Percentiles rank a stretch among this genome's conserved stretches.
phyloP scores from a whole-genome alignment of 2,329 filamentous ascomycete genomes.

The Cytospora mali region DNA sequence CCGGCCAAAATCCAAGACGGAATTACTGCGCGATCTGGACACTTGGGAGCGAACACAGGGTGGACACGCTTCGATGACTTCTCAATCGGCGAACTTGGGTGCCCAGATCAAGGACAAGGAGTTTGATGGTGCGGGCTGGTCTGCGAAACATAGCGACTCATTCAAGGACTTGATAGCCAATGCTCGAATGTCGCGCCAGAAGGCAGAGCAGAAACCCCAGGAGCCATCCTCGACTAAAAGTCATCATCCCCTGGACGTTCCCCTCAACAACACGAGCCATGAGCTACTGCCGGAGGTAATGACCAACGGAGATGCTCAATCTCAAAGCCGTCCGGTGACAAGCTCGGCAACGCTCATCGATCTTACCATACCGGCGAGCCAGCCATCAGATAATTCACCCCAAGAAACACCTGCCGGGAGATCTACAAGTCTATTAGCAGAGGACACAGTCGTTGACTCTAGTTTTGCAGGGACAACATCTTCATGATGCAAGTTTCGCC shows the following conservation, averaged over 20 bases:
- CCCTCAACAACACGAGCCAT: background rate
- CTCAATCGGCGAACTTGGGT: constrained; percentile 41
- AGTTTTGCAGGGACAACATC: background rate
- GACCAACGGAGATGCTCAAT: background rate
- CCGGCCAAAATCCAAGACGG: constrained; percentile 67
- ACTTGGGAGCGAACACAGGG: constrained; percentile 86
- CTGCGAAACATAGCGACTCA: constrained; percentile 68
- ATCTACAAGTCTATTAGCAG: background rate
- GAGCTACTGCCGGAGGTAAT: background rate
- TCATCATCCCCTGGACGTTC: background rate
- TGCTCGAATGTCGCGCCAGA: constrained; percentile 58
- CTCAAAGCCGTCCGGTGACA: background rate
- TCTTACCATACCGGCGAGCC: constrained; percentile 3
- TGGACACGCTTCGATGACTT: constrained; percentile 50
- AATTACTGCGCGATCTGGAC: constrained; percentile 78
- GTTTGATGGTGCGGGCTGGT: constrained; percentile 81
- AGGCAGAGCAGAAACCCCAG: constrained; percentile 25
- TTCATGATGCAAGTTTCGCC: background rate
- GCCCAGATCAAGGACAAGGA: constrained; percentile 79
- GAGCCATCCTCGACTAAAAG: background rate
- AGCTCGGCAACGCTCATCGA: background rate
- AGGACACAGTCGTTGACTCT: constrained; percentile 7
- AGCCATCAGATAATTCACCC: background rate
- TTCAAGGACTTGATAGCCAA: constrained; percentile 80
- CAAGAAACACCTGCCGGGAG: background rate